Conservation (phyloP, 768 basidiomycete species). For the Cystoderma amianthinum region DNA sequence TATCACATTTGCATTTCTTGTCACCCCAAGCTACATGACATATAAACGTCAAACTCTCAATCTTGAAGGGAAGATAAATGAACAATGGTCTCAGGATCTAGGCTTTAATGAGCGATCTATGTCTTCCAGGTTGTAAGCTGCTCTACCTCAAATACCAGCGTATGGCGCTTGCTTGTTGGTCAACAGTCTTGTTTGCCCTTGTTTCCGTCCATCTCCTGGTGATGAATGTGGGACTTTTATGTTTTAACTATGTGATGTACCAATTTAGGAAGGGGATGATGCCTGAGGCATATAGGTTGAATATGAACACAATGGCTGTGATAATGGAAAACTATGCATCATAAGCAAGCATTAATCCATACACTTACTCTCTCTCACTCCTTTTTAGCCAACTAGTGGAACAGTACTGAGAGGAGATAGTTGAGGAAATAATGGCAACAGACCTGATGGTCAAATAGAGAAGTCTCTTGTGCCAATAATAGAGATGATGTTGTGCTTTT, state of each 20-base stretch:
- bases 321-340: conserved; percentile 83
- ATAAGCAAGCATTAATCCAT: conserved; percentile 26
- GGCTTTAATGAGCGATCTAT: conserved; percentile 51
- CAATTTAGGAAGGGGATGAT: conserved; percentile 86
- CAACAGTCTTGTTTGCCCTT: conserved; percentile 51
- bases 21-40: conserved; percentile 73
- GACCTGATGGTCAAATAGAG: no score
- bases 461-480: no score
- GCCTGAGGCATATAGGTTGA: conserved; percentile 76
- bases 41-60: conserved; percentile 55
- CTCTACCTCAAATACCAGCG: conserved; percentile 54
- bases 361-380: conserved; percentile 1
- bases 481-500: no score
- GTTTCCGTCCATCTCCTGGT: conserved; percentile 62
- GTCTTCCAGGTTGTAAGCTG: conserved; percentile 70
- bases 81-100: conserved; percentile 61
- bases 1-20: conserved; percentile 66
- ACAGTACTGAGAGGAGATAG: conserved; percentile 62
- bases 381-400: conserved; percentile 59
- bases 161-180: conserved; percentile 53
- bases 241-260: conserved; percentile 81
- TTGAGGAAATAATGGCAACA: no score
- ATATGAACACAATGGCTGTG: conserved; percentile 67
- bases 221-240: conserved; percentile 60
- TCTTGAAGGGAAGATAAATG: conserved; percentile 74